phyloP scores from a whole-genome alignment of 169 alveolate species.

The Cryptosporidium canis region DNA sequence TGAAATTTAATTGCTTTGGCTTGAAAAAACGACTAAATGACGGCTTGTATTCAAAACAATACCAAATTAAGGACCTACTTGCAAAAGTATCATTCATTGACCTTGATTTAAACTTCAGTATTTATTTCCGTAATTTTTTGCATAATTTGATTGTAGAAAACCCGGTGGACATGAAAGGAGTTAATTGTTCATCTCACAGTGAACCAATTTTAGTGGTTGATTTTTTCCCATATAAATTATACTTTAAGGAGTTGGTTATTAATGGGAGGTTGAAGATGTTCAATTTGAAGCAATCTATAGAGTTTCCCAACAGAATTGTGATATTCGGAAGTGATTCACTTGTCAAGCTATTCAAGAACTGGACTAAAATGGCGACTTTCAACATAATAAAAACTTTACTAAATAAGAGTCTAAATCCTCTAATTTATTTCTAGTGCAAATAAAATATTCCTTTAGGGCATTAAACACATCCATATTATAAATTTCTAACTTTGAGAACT shows the following conservation, averaged over 20 bases:
- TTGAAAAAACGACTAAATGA: background rate
- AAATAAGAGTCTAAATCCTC: slow-evolving; percentile 1
- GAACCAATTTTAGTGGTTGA: background rate
- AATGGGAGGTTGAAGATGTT: background rate
- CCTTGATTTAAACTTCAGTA: background rate
- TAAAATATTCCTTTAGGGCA: background rate
- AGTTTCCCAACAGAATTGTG: background rate
- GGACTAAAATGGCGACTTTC: background rate
- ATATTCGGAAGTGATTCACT: background rate
- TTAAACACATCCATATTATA: slow-evolving; percentile 2
- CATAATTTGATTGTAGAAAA: background rate
- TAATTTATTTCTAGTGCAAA: background rate
- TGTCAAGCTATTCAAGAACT: background rate
- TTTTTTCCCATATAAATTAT: background rate
- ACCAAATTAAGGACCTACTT: background rate
- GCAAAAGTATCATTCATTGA: background rate
- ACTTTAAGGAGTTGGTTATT: background rate
- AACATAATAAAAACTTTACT: background rate
- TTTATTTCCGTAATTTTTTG: background rate
- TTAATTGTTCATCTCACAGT: background rate
- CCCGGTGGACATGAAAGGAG: background rate
- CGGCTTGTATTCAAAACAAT: background rate
- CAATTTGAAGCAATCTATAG: background rate
- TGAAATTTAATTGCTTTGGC: background rate
- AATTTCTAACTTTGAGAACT: slow-evolving; percentile 26